Percentiles rank a stretch among this genome's conserved stretches.
These are phyloP conservation scores for Spatholobus suberectus DNA, from an alignment of 306 rosid species.

Conservation along the genomic window DNA sequence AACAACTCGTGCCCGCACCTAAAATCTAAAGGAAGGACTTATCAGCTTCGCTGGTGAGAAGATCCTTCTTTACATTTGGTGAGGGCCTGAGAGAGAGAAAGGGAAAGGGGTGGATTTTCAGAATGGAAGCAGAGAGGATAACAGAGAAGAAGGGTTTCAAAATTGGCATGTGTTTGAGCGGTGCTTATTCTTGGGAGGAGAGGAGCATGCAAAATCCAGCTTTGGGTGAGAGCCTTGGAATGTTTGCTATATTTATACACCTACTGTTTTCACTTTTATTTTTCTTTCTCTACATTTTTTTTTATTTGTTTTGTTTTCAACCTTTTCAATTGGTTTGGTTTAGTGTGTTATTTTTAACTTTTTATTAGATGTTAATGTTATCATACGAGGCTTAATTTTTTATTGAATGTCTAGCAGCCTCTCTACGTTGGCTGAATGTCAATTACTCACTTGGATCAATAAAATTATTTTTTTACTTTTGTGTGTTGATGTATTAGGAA, in stretches of 20 bases:
- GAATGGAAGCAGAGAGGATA: background rate
- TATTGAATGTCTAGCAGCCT: background rate
- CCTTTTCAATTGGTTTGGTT: background rate
- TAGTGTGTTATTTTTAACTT: background rate
- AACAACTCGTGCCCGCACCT: conserved; percentile 33
- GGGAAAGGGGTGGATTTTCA: background rate
- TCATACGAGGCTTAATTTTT: background rate
- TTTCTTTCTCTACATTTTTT: background rate
- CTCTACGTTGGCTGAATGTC: background rate
- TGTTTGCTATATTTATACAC: conserved; percentile 71
- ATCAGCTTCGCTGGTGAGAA: background rate
- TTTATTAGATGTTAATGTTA: background rate
- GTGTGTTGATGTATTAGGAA: background rate
- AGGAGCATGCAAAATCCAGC: conserved; percentile 48
- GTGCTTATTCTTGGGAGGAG: conserved; percentile 62
- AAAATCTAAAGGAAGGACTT: conserved; percentile 29
- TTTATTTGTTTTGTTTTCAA: background rate
- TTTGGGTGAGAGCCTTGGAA: conserved; percentile 51
- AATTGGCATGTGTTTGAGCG: conserved; percentile 54
- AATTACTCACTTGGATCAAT: background rate
- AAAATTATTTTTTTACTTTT: background rate
- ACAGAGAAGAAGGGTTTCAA: conserved; percentile 38
- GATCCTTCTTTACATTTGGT: conserved; percentile 41
- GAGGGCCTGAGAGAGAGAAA: conserved; percentile 10
- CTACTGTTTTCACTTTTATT: background rate